Evolutionary conservation across 306 rosid genomes (phyloP).

Genomic region (Ormosia semicastrata): DNA sequence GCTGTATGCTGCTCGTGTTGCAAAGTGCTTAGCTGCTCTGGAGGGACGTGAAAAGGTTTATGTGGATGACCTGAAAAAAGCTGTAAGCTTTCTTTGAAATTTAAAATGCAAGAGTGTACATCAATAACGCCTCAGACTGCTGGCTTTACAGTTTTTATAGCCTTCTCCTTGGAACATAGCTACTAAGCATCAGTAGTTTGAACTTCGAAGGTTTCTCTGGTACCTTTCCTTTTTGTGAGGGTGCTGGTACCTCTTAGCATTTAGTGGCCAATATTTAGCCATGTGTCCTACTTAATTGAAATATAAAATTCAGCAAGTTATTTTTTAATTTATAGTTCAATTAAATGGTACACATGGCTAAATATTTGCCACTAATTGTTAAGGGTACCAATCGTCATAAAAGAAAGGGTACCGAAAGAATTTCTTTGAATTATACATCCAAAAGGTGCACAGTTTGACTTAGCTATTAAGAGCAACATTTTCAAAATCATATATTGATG

Average conservation of each 20-base stretch:
- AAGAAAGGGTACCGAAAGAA: background rate
- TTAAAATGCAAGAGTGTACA: slow-evolving; percentile 18
- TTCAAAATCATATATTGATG: background rate
- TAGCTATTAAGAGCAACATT: background rate
- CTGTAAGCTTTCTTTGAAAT: slow-evolving; percentile 64
- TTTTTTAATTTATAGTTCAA: background rate
- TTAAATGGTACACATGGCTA: background rate
- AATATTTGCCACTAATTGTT: background rate
- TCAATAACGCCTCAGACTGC: background rate
- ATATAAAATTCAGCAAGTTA: background rate
- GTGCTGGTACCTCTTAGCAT: background rate
- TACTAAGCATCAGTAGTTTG: background rate
- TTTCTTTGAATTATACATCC: background rate
- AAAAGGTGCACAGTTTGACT: background rate
- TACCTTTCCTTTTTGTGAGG: background rate
- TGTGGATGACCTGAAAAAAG: slow-evolving; percentile 92
- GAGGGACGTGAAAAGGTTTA: slow-evolving; percentile 94
- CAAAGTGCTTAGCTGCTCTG: slow-evolving; percentile 87
- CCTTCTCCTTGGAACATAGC: slow-evolving; percentile 13
- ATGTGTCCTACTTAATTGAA: background rate
- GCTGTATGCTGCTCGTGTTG: slow-evolving; percentile 95
- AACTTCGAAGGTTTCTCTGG: background rate
- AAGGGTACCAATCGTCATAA: background rate
- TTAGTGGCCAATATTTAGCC: slow-evolving; percentile 13
- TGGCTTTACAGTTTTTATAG: slow-evolving; percentile 14